Percentiles rank a stretch among this genome's conserved stretches.
These are phyloP conservation scores for Aeschynomene evenia DNA, from an alignment of 306 rosid genomes.

Conservation along the genomic window DNA sequence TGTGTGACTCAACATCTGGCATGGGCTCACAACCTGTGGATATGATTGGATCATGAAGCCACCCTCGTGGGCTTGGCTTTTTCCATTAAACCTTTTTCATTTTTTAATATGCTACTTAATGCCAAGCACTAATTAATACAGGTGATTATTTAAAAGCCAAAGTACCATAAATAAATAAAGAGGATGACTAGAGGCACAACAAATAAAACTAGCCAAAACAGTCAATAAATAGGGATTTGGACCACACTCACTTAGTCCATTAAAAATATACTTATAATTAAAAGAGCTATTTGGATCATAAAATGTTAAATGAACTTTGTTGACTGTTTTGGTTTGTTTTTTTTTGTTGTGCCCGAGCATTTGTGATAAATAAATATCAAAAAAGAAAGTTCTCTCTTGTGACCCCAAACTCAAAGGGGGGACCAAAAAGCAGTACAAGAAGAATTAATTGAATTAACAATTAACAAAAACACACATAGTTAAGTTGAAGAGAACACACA, in stretches of 20 bases:
- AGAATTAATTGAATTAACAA: slow-evolving; percentile 34
- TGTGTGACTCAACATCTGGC: slow-evolving; percentile 31
- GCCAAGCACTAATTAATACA: not conserved
- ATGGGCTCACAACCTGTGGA: slow-evolving; percentile 56
- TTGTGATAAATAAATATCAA: too few species aligned
- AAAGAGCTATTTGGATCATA: too few species aligned
- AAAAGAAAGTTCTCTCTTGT: slow-evolving; percentile 41
- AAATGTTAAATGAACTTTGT: too few species aligned
- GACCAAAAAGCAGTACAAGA: slow-evolving; percentile 46
- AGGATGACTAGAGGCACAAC: too few species aligned
- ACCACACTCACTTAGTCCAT: too few species aligned
- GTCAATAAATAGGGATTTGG: too few species aligned
- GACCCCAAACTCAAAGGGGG: slow-evolving; percentile 46
- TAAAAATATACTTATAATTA: too few species aligned
- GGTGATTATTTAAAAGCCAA: not conserved
- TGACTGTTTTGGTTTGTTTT: too few species aligned
- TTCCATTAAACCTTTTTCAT: slow-evolving; percentile 32
- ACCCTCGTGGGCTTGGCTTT: slow-evolving; percentile 67
- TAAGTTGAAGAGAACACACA: not conserved
- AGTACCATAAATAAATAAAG: slow-evolving; percentile 16
- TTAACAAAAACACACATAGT: too few species aligned
- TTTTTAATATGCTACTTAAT: slow-evolving; percentile 20
- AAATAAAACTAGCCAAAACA: too few species aligned
- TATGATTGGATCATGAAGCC: slow-evolving; percentile 75
- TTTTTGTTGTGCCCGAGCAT: too few species aligned